Base-by-base conservation (phyloP, 352 stramenopile species). In the Labyrinthula sp. region DNA sequence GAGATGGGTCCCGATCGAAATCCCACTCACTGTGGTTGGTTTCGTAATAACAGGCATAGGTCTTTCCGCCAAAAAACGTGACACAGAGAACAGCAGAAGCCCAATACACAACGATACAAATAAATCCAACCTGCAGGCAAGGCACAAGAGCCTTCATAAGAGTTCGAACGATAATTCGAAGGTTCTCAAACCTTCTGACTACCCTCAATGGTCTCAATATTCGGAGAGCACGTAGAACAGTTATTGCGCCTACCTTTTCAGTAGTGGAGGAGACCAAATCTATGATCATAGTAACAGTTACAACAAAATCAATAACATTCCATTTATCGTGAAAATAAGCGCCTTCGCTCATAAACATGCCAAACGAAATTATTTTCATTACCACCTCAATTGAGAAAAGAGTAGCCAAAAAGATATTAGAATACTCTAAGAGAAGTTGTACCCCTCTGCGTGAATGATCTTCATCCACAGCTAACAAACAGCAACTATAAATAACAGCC, bases 281-380 rank as follows among this genome's bases (percentile, higher is more conserved):
- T 18, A 52, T 12, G 33, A 52, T 9, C 2, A 35, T 55, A 14
- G 36, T 29, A 2, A 82, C 29, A 34, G 84, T 71, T 24, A 85
- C 73, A 15, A 75, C 56, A 34, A 83, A 79, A 48, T 87, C 75
- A 24, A 87, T 83, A 14, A 71, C 49, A 34, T 83, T 85, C 75
- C 75, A 87, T 20, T 40, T 58, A 37, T 80, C 67, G 8, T 70
- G 58, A 35, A 84, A 82, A 62, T 87, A 87, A 10, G 43, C 3
- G 5, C 43, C 43, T 3, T 2, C 15, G 3, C 35, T 25, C 22
- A 62, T 60, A 35, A 43, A 58, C 6, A 49, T 65, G 0, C 65
- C 66, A 15, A 71, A 80, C 0, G 68, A 71, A 2, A 61, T 56
- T 9, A 84, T 56, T 47, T 85, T 85, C 21, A 79, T 58, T 4